Evolutionary conservation across 345 rosid species (phyloP), one percentile per base, ranked within the genome.

Genomic region (Arabidopsis suecica): DNA sequence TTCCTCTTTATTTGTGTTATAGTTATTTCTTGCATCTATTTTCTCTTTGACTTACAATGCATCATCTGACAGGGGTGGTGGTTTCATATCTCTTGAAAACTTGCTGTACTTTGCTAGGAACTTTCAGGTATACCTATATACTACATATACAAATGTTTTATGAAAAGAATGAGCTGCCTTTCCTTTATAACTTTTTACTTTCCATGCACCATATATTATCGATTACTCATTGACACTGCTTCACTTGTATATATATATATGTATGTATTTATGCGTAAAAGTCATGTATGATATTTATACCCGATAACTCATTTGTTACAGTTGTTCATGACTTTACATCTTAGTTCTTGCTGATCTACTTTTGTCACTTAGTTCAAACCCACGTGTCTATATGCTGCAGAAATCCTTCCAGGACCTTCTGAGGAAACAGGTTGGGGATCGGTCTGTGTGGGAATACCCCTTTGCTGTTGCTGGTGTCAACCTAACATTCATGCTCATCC

Each of bases 381-480:
- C 32, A 1, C 25, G 34, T 61, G 75, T 54, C 62, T 33, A 22
- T 65, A 23, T 50, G 41, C 36, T 77, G 77, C 96, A 96, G 99
- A 88, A 83, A 68, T 88, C 98, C 62, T 96, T 93, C 77, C 91
- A 88, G 73, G 96, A 89, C 82, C 93, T 96, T 67, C 87, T 96
- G 80, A 85, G 87, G 83, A 96, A 96, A 82, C 88, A 78, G 78
- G 94, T 89, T 80, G 99, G 99, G 69, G 94, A 88, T 62, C 81
- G 99, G 30, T 93, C 99, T 11, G 85, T 89, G 45, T 96, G 99
- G 99, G 99, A 96, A 78, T 96, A 96, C 88, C 99, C 99, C 30
- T 96, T 96, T 83, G 97, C 99, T 79, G 99, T 96, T 33, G 99
- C 99, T 85, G 98, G 99, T 57, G 88, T 96, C 75, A 96, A 96